These are phyloP conservation scores for Xerocomus brunneocitrinus DNA, from an alignment of 768 basidiomycete genomes.

Conservation along the genomic window DNA sequence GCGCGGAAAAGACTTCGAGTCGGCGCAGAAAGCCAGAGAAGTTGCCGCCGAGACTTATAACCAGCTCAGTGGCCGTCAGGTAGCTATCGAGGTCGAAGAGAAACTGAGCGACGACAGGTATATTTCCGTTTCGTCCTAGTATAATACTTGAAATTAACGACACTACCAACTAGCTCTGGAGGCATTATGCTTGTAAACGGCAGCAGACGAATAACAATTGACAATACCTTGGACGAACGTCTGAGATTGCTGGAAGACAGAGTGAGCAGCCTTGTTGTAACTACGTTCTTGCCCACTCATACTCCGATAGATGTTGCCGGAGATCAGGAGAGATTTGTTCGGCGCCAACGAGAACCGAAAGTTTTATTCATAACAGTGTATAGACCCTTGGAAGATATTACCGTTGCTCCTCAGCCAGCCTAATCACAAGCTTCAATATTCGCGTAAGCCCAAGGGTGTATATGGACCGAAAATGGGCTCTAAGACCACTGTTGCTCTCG, in stretches of 20 bases:
- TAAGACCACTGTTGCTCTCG: too few species aligned
- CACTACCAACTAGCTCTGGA: constrained; percentile 55
- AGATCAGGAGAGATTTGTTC: constrained; percentile 86
- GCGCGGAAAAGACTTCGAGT: constrained; percentile 61
- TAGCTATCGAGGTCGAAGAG: constrained; percentile 57
- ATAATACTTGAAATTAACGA: neutral
- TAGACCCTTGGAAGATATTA: neutral
- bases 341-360: constrained; percentile 89
- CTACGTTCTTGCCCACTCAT: neutral
- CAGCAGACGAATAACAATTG: constrained; percentile 74
- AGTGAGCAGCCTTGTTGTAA: constrained; percentile 43
- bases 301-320: constrained; percentile 82
- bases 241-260: constrained; percentile 85
- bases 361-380: constrained; percentile 60
- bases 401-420: neutral
- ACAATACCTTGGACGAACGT: constrained; percentile 94
- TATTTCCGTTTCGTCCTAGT: constrained; percentile 17
- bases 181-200: constrained; percentile 77
- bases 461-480: too few species aligned
- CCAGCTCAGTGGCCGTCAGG: constrained; percentile 68
- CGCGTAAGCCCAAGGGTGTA: too few species aligned
- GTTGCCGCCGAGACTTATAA: constrained; percentile 64
- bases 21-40: constrained; percentile 59
- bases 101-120: constrained; percentile 66
- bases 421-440: neutral